These are phyloP conservation scores for Lithohypha guttulata DNA, from an alignment of 2,329 filamentous ascomycete species.

Conservation along the genomic window DNA sequence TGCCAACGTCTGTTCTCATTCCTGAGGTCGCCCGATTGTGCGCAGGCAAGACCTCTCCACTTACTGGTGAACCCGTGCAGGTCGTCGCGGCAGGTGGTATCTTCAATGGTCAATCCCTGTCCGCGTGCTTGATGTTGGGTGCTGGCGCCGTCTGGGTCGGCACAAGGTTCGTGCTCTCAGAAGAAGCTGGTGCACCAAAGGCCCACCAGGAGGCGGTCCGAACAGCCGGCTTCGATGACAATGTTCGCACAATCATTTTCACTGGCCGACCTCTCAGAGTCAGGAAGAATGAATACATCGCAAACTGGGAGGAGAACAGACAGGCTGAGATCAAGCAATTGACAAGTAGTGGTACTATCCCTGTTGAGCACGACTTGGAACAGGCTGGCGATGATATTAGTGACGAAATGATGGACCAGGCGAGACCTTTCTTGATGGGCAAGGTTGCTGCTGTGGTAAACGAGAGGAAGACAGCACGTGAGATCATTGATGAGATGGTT, in stretches of 20 bases:
- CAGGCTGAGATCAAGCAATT: slow-evolving; percentile 83
- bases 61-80: slow-evolving; percentile 79
- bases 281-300: slow-evolving; percentile 84
- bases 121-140: slow-evolving; percentile 84
- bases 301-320: slow-evolving; percentile 93
- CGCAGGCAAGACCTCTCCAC: slow-evolving; percentile 69
- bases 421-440: slow-evolving; percentile 87
- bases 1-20: slow-evolving; percentile 84
- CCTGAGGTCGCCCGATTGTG: slow-evolving; percentile 77
- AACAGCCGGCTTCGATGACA: slow-evolving; percentile 89
- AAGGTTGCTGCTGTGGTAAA: slow-evolving; percentile 90
- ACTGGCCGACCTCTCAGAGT: slow-evolving; percentile 92
- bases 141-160: slow-evolving; percentile 92
- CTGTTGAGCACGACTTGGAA: slow-evolving; percentile 90
- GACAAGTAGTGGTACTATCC: slow-evolving; percentile 77
- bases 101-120: slow-evolving; percentile 82
- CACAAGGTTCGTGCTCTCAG: slow-evolving; percentile 84
- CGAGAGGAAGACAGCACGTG: slow-evolving; percentile 84
- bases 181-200: slow-evolving; percentile 88
- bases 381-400: slow-evolving; percentile 60
- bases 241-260: slow-evolving; percentile 95
- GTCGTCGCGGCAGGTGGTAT: slow-evolving; percentile 91
- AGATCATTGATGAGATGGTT: slow-evolving; percentile 89
- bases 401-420: slow-evolving; percentile 84
- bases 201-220: slow-evolving; percentile 91